Evolutionary conservation across 768 basidiomycete genomes (phyloP), one percentile per base, ranked within the genome.

Genomic region (Goffeauzyma gilvescens): DNA sequence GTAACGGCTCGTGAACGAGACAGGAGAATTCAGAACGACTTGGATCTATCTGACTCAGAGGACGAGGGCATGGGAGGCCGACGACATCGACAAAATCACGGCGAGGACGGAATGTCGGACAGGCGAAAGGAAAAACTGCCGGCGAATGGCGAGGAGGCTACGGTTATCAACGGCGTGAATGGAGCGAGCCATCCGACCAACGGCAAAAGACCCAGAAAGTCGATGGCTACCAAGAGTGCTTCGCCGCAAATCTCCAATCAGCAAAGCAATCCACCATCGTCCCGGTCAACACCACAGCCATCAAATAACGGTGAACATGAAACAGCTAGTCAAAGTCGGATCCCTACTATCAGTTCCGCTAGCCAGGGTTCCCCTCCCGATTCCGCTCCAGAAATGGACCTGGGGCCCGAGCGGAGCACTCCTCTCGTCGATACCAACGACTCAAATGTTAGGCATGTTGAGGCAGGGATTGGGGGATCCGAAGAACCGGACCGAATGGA

Each of bases 31-130:
- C 86, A 87, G 59, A 74, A 72, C 4, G 85, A 90, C 30, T 81
- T 79, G 17, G 84, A 89, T 55, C 71, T 93, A 10, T 93, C 86
- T 6, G 93, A 98, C 62, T 96, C 93, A 1, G 93, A 98, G 50
- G 93, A 98, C 59, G 93, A 98, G 65, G 89, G 85, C 14, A 80
- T 81, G 53, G 87, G 83, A 33, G 82, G 78, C 1, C 72, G 87
- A 26, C 55, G 45, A 46, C 62, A 65, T 49, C 55, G 62, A 14
- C 61, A 58, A 39, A 52, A 45, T 26, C 57, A 63, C 44, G 40
- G 40, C 14, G 39, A 41, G 33, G 20, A 31, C 14, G 40, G 42
- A 10, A 22, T 32, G 33, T 28, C 36, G 12, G 42, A 33, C 26
- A 41, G 41, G 23, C 32, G 45, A 7, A 42, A 46, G 24, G 38